Evolutionary conservation across 2,329 filamentous ascomycete species (phyloP).

Genomic region (Colletotrichum godetiae): DNA sequence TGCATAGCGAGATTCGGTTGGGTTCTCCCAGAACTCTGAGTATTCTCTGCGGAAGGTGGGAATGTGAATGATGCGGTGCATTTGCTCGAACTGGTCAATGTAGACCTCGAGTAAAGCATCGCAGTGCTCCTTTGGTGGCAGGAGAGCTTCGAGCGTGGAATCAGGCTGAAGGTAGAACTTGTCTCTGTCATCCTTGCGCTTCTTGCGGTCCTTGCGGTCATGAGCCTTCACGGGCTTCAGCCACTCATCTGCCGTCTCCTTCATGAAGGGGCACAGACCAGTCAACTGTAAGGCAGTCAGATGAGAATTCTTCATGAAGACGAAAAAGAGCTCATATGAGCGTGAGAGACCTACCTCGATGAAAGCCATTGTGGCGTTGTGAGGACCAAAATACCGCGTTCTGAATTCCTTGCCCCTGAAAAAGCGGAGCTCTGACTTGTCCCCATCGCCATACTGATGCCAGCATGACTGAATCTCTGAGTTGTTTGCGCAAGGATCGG

Average conservation of each 20-base stretch:
- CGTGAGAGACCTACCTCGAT: constrained; percentile 53
- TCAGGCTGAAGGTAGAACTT: constrained; percentile 60
- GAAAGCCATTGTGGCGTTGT: constrained; percentile 71
- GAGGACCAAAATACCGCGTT: constrained; percentile 69
- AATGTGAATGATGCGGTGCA: constrained; percentile 69
- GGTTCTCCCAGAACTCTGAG: constrained; percentile 63
- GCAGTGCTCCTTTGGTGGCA: constrained; percentile 59
- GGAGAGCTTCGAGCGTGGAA: constrained; percentile 59
- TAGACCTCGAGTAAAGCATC: constrained; percentile 63
- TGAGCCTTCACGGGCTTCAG: constrained; percentile 68
- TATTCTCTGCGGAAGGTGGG: constrained; percentile 69
- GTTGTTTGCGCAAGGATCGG: constrained; percentile 43
- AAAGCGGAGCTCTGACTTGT: constrained; percentile 67
- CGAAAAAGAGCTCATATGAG: not conserved
- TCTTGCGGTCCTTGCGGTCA: constrained; percentile 65
- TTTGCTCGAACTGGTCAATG: constrained; percentile 66
- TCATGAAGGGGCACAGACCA: constrained; percentile 70
- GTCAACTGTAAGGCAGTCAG: constrained; percentile 50
- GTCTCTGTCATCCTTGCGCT: constrained; percentile 64
- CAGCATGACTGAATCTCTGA: constrained; percentile 30
- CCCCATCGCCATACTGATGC: constrained; percentile 51
- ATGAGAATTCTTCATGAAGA: not conserved
- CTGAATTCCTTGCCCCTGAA: constrained; percentile 70
- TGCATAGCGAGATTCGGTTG: constrained; percentile 56
- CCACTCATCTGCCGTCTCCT: constrained; percentile 71